Conservation (phyloP, 2,329 filamentous ascomycete genomes). For the Microcera coccophila region DNA sequence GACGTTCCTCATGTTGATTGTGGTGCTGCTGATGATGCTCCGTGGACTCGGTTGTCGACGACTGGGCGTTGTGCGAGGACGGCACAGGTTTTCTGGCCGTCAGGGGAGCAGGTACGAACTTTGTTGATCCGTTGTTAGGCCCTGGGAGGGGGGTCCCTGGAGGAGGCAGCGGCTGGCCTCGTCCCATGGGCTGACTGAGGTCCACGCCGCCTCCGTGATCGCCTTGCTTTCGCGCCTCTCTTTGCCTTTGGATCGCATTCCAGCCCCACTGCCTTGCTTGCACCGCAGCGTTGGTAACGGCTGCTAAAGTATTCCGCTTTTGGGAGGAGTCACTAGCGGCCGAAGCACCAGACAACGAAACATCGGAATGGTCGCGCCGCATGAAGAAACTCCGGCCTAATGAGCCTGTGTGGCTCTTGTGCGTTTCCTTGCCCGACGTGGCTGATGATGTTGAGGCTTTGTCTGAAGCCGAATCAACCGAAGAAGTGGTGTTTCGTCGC, state of each 20-base stretch:
- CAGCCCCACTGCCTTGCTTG: slow-evolving; percentile 58
- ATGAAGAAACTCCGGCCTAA: slow-evolving; percentile 40
- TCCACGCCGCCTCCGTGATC: slow-evolving; percentile 38
- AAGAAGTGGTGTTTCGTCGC: slow-evolving; percentile 39
- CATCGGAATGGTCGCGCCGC: slow-evolving; percentile 36
- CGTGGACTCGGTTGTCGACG: slow-evolving; percentile 10
- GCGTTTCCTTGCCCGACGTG: slow-evolving; percentile 33
- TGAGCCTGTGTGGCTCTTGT: slow-evolving; percentile 39
- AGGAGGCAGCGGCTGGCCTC: slow-evolving; percentile 76
- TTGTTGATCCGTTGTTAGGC: slow-evolving; percentile 58
- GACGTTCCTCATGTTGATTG: slow-evolving; percentile 1
- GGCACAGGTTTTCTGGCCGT: slow-evolving; percentile 63
- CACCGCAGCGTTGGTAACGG: slow-evolving; percentile 52
- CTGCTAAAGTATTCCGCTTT: slow-evolving; percentile 51
- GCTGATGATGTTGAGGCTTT: slow-evolving; percentile 30
- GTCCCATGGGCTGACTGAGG: slow-evolving; percentile 68
- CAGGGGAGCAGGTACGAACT: slow-evolving; percentile 53
- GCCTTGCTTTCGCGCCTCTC: slow-evolving; percentile 37
- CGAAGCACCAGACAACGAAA: slow-evolving; percentile 35
- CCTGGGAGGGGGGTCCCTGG: slow-evolving; percentile 72
- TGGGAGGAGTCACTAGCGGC: slow-evolving; percentile 29
- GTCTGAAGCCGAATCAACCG: slow-evolving; percentile 30
- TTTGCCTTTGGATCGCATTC: slow-evolving; percentile 52
- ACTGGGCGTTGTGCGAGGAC: slow-evolving; percentile 35
- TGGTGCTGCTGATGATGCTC: slow-evolving; percentile 29